Base-by-base conservation (phyloP, 805 yeast species). In the Wickerhamomyces silvicola region DNA sequence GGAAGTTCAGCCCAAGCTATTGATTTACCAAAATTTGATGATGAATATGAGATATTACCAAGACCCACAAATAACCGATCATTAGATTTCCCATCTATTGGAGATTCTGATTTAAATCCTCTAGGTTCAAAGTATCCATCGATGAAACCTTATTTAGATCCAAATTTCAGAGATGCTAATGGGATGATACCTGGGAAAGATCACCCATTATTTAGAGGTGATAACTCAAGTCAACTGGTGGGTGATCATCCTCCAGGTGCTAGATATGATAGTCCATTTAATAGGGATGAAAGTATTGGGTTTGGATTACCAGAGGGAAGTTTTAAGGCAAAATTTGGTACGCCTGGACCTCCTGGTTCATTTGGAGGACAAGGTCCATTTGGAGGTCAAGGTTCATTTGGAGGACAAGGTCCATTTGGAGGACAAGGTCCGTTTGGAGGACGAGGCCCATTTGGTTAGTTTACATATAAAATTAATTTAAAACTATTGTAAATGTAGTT, bases 11-110 rank as follows among this genome's bases (percentile, higher is more conserved):
- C 27, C 9, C 27, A 30, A 12, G 22, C 38, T 2, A 62, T 70
- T 50, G n/a, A n/a, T n/a, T n/a, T n/a, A n/a, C 79, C 79, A 2
- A 71, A 60, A 21, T 74, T 70, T 37, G 75, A 70, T 16, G 75
- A 70, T 44, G 80, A 74, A 40, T 65, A 64, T 32, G 71, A 73
- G 17, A 18, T 42, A 42, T 48, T 54, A 2, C 51, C 44, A 25
- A 18, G 15, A 24, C 41, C 37, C 8, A 28, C 25, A 18, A 20
- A 11, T 22, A 36, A n/a, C 15, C 25, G 14, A 14, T 30, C 20
- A 33, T 6, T 8, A 24, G 16, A 16, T 33, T 16, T 38, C 41
- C 61, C 64, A 5, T 33, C 62, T 0, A 60, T 71, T 23, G 82
- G 81, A 0, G 68, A 64, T 20, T 48, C 60, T 10, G 82, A 76